Evolutionary conservation across 2,329 filamentous ascomycete species (phyloP).

Genomic region (Fusarium sp.): DNA sequence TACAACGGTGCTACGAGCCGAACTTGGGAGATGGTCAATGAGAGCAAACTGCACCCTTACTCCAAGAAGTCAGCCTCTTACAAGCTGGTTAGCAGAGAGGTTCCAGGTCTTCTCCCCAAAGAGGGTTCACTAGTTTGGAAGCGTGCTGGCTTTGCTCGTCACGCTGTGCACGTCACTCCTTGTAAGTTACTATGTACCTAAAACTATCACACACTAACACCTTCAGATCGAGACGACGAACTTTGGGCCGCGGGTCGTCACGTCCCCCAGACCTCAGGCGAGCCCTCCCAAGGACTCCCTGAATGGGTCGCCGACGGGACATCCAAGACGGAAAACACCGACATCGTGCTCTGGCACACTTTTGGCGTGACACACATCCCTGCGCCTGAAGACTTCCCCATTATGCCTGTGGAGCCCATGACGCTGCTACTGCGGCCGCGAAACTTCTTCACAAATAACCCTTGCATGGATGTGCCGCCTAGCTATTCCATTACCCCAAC

Average conservation of each 20-base stretch:
- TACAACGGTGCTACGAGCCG: constrained; percentile 84
- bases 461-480: constrained; percentile 83
- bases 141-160: constrained; percentile 86
- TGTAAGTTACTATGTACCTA: constrained; percentile 68
- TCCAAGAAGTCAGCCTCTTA: constrained; percentile 88
- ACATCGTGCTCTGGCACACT: constrained; percentile 93
- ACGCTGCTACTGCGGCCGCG: constrained; percentile 81
- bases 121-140: constrained; percentile 88
- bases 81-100: constrained; percentile 90
- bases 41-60: constrained; percentile 85
- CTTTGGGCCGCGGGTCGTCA: constrained; percentile 89
- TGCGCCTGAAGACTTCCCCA: constrained; percentile 88
- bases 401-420: constrained; percentile 92
- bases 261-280: constrained; percentile 87
- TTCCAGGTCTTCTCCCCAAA: constrained; percentile 83
- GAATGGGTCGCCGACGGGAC: constrained; percentile 81
- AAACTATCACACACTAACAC: background rate
- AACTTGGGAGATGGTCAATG: constrained; percentile 93
- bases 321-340: constrained; percentile 80
- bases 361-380: constrained; percentile 94
- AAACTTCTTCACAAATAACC: constrained; percentile 86
- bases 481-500: constrained; percentile 47
- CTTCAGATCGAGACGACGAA: constrained; percentile 79
- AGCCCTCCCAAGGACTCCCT: constrained; percentile 78
- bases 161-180: constrained; percentile 89